Base-by-base conservation (phyloP, 2,329 filamentous ascomycete genomes). In the Neonectria sp. region DNA sequence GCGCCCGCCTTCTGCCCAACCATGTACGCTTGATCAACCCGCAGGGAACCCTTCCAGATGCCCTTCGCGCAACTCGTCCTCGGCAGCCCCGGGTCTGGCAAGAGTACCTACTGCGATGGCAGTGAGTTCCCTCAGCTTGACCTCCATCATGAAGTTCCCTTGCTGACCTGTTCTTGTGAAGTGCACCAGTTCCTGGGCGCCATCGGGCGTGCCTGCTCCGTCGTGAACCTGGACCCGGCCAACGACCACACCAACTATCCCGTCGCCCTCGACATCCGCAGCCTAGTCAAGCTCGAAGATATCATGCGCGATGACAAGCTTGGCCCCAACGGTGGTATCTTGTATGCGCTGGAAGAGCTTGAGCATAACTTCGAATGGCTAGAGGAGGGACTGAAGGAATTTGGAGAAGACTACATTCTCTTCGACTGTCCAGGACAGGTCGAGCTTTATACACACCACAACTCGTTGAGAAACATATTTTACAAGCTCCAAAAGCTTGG, bases 361-460 rank as follows among this genome's bases (percentile, higher is more conserved):
- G 96, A 99, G 78, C 88, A 95, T 75, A 98, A 98, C 79, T 90
- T 95, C 70, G 95, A 97, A 71, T 99, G 95, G 95, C 83, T 99
- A 15, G 93, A 95, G 76, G 88, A 93, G 58, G 92, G 93, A 3
- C 80, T 99, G 72, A 93, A 92, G 73, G 89, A 92, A 76, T 86
- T 97, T 46, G 92, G 89, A 83, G 94, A 98, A 71, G 95, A 98
- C 74, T 99, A 98, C 77, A 84, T 99, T 63, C 82, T 99, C 12
- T 98, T 99, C 71, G 96, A 99, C 83, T 98, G 96, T 73, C 96
- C 96, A 0, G 96, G 96, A 1, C 96, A 99, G 80, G 95, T 98
- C 55, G 96, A 99, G 82, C 88, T 99, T 6, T 98, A 98, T 78
- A 98, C 95, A 52, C 96, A 98, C 79, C 96, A 99, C 82, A 91